Percentiles rank a stretch among this genome's conserved stretches.
Evolutionary conservation across 140 eudicot genomes (phyloP).

Genomic region (Oenanthe javanica): DNA sequence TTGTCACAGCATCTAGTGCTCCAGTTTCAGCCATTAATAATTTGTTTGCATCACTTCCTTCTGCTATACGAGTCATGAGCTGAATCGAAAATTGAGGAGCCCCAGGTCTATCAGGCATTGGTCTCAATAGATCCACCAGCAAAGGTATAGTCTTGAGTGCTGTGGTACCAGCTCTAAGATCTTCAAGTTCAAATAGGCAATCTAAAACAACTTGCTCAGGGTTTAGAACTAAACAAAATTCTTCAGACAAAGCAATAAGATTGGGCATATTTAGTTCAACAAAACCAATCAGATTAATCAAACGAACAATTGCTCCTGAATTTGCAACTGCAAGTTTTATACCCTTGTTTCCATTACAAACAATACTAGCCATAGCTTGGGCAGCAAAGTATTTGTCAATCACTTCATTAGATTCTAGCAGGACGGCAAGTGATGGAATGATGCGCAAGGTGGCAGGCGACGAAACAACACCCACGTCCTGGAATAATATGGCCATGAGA

Average conservation of each 20-base stretch:
- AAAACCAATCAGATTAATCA: constrained; percentile 53
- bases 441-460: constrained; percentile 49
- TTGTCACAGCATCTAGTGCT: constrained; percentile 59
- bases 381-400: constrained; percentile 59
- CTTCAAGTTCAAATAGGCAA: constrained; percentile 56
- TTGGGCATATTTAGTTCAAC: constrained; percentile 55
- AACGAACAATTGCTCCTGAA: constrained; percentile 63
- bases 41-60: constrained; percentile 66
- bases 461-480: constrained; percentile 44
- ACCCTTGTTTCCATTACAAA: constrained; percentile 41
- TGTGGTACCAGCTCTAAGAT: constrained; percentile 50
- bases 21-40: constrained; percentile 77
- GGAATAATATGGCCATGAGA: constrained; percentile 59
- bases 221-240: constrained; percentile 47
- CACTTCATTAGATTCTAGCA: constrained; percentile 62
- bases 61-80: constrained; percentile 58
- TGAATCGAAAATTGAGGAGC: constrained; percentile 57
- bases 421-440: constrained; percentile 43
- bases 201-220: constrained; percentile 62
- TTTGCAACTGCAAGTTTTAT: constrained; percentile 58
- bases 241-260: constrained; percentile 59
- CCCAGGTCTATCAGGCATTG: constrained; percentile 76
- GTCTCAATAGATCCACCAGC: constrained; percentile 70
- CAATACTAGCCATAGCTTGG: constrained; percentile 78
- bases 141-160: constrained; percentile 73